Evolutionary conservation across 352 stramenopile species (phyloP).

Genomic region (Globisporangium nagaii): DNA sequence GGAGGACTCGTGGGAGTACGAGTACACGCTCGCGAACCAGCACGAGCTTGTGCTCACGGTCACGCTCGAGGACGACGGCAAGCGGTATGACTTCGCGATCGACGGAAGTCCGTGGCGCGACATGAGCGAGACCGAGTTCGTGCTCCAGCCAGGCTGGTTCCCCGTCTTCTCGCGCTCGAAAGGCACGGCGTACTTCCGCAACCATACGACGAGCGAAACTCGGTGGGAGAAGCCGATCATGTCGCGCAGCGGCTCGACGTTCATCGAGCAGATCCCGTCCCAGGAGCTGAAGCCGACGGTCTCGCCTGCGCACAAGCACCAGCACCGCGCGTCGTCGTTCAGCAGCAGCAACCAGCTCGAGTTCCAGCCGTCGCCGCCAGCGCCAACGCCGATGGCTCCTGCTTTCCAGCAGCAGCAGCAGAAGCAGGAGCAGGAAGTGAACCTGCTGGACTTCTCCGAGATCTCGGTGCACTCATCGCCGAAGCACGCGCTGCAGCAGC

Average conservation of each 20-base stretch:
- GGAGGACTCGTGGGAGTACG: slow-evolving; percentile 65
- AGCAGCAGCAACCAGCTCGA: slow-evolving; percentile 9
- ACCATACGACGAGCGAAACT: slow-evolving; percentile 51
- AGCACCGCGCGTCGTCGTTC: background rate
- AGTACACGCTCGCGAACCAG: slow-evolving; percentile 64
- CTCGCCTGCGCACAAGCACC: slow-evolving; percentile 2
- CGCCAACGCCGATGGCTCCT: background rate
- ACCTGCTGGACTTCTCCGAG: slow-evolving; percentile 67
- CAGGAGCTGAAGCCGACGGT: slow-evolving; percentile 9
- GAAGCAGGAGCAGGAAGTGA: slow-evolving; percentile 22
- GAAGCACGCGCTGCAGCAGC: slow-evolving; percentile 21
- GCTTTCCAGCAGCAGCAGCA: background rate
- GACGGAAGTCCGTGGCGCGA: slow-evolving; percentile 66
- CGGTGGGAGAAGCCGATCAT: slow-evolving; percentile 78
- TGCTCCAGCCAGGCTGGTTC: slow-evolving; percentile 72
- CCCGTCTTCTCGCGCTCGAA: slow-evolving; percentile 74
- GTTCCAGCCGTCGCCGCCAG: slow-evolving; percentile 8
- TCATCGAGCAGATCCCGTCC: slow-evolving; percentile 22
- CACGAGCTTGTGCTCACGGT: slow-evolving; percentile 65
- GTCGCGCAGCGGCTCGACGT: slow-evolving; percentile 30
- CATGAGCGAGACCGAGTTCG: slow-evolving; percentile 77
- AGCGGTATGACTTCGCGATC: slow-evolving; percentile 75
- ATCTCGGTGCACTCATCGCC: slow-evolving; percentile 46
- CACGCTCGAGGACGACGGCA: slow-evolving; percentile 54
- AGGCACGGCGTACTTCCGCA: slow-evolving; percentile 69